Evolutionary conservation across 1,284 basidiomycete species (phyloP), one percentile per base, ranked within the genome.

Genomic region (Porogramme epimiltina): DNA sequence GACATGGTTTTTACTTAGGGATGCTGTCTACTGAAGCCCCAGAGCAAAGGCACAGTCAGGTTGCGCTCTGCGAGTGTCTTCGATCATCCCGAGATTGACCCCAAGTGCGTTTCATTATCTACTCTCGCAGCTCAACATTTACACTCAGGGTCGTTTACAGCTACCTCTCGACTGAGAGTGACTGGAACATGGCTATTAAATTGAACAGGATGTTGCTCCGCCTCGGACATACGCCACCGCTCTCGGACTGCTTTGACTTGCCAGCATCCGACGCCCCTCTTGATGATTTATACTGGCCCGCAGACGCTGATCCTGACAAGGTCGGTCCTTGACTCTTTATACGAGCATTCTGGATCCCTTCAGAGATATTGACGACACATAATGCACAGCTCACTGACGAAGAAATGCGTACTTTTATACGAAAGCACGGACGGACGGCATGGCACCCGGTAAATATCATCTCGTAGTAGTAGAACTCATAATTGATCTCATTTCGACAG

Each of bases 11-110:
- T 11, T 31, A 39, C 37, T n/a, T 10, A 3, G 3, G 8, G 23
- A 4, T 23, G 58, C 19, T 49, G 59, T 4, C 47, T 67, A 2
- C 42, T 56, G 19, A 55, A 61, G 15, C 64, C 68, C 9, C 41
- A 55, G 18, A 67, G 63, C 33, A 51, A 51, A 11, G 77, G 77
- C 0, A 60, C 56, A 1, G 62, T 79, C 26, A 69, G 60, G 4
- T 58, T 78, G 26, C 58, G 60, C 42, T 69, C 66, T 5, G 54
- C 54, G 4, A 68, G 66, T 42, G 63, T 68, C 1, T 70, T 61
- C 43, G 73, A 73, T 39, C 56, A 67, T 8, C 73, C 76, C 0
- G 31, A 67, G 9, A 74, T 78, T 50, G 68, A 76, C 51, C 70
- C 73, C 25, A 68, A 71, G 63, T 66, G 62, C 26, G 68, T 65